Base-by-base conservation (phyloP, 768 basidiomycete genomes). In the Amanita pseudoporphyria region DNA sequence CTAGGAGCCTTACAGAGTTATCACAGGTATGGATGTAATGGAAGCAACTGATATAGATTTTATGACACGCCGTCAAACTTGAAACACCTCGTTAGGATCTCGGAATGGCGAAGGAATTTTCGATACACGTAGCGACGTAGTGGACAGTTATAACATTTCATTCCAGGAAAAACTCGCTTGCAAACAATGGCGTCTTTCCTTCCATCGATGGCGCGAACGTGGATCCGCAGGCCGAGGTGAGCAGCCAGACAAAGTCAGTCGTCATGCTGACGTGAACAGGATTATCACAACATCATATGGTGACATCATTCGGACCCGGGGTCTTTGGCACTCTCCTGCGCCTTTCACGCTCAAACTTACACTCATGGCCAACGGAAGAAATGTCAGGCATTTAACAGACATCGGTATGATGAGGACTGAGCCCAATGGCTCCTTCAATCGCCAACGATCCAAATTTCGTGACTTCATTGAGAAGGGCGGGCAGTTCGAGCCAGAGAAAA, bases 401-500 rank as follows among this genome's bases (percentile, higher is more conserved):
- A 79, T 86, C 46, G 62, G 68, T 9, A 78, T 74, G 57, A 71
- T 73, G 64, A 71, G 71, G 61, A 67, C 73, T 3, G 71, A 73
- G 45, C 52, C 68, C 1, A 81, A 87, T 53, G 88, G 88, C 5
- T 71, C 78, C 1, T 91, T 84, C 72, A 79, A 82, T 47, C 69
- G 83, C 24, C 67, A 70, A 9, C 56, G 64, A 14, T 62, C 73
- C 30, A 58, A 69, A 2, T 88, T 86, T 63, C 70, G 84, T 48
- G 74, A 78, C 52, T 60, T 50, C 24, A 78, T 84, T 52, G 67
- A 74, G 58, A 60, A 61, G 48, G 68, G 65, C 1, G 65, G 67
- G 6, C 60, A 57, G 52, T 70, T 68, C 47, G 67, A 77, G 39
- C 82, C 94, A 1, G 92, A 92, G 63, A 78, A 71, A 65, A 87